Conservation (phyloP, 805 yeast species). For the Wickerhamomyces bisporus region DNA sequence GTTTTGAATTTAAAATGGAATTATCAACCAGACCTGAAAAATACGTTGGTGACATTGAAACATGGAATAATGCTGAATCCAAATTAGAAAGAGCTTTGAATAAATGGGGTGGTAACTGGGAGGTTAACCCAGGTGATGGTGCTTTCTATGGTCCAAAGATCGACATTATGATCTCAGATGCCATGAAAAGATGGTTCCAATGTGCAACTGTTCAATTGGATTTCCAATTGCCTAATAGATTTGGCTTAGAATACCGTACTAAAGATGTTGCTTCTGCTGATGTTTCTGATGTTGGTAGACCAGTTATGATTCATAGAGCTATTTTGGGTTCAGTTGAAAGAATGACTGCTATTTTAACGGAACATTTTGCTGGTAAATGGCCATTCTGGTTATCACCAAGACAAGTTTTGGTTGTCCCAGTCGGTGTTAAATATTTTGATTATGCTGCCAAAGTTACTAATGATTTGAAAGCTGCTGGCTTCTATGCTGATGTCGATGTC, state of each 20-base stretch:
- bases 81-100: constrained; percentile 80
- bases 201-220: constrained; percentile 98
- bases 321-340: constrained; percentile 97
- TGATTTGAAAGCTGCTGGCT: constrained; percentile 62
- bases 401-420: constrained; percentile 94
- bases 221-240: constrained; percentile 95
- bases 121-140: constrained; percentile 94
- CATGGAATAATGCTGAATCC: constrained; percentile 90
- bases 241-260: constrained; percentile 81
- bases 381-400: constrained; percentile 99
- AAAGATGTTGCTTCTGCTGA: constrained; percentile 44
- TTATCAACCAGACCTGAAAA: constrained; percentile 96
- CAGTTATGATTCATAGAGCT: constrained; percentile 99
- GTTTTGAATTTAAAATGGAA: constrained; percentile 95
- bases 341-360: constrained; percentile 97
- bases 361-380: constrained; percentile 99
- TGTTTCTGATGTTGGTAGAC: constrained; percentile 62
- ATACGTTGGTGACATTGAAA: constrained; percentile 87
- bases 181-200: constrained; percentile 94
- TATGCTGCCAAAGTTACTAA: constrained; percentile 83
- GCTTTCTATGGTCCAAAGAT: constrained; percentile 95
- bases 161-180: constrained; percentile 93
- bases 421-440: constrained; percentile 87
- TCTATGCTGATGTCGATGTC: constrained; percentile 89
- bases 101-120: constrained; percentile 88